These are phyloP conservation scores for Urochloa ruziziensis DNA, from an alignment of 176 grass and related monocot species.

Conservation along the genomic window DNA sequence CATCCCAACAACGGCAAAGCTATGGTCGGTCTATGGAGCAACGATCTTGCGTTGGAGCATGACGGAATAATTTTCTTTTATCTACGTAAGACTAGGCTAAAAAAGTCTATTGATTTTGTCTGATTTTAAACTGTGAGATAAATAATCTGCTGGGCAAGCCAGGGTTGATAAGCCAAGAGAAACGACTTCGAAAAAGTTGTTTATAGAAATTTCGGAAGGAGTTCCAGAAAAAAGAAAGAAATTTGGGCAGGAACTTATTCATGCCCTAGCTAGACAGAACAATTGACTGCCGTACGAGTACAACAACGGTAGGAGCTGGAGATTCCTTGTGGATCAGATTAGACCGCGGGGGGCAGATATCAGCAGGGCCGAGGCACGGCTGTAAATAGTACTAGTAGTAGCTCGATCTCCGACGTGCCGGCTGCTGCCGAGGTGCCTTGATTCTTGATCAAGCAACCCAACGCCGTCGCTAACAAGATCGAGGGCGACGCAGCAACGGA, in stretches of 20 bases:
- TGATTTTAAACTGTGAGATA: no score
- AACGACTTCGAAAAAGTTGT: no score
- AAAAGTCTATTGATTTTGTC: no score
- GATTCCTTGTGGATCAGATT: not conserved
- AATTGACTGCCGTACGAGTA: not conserved
- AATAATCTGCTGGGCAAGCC: no score
- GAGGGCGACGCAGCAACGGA: conserved; percentile 18
- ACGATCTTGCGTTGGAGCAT: not conserved
- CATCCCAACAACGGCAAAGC: conserved; percentile 11
- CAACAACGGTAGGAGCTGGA: not conserved
- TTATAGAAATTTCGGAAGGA: not conserved
- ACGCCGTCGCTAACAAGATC: not conserved
- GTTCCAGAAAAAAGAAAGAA: no score
- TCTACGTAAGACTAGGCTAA: no score
- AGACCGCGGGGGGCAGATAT: not conserved
- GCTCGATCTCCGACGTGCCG: not conserved
- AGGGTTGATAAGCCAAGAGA: no score
- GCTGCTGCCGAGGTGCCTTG: conserved; percentile 32
- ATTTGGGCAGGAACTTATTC: not conserved
- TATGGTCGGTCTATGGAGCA: not conserved
- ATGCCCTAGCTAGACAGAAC: not conserved
- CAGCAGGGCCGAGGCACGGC: no score
- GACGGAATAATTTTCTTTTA: no score
- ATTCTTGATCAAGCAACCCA: conserved; percentile 36
- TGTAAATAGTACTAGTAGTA: not conserved